phyloP scores from a whole-genome alignment of 495 filamentous ascomycete species.

The Chaetomidium leptoderma region DNA sequence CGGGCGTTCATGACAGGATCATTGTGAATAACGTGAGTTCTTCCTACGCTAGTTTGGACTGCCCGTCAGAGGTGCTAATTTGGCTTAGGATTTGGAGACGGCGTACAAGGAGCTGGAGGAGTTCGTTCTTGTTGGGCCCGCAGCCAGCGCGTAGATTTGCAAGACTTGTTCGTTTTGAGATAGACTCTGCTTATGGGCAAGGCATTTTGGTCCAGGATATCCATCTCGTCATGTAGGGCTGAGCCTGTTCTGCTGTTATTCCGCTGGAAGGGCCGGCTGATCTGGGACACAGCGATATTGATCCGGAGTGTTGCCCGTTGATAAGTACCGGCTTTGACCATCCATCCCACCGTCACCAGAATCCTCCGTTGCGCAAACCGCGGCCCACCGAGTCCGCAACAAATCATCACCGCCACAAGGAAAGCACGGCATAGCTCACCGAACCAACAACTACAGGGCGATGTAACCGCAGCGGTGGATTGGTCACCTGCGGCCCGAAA shows the following conservation, averaged over 20 bases:
- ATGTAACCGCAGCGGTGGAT: too few relatives aligned
- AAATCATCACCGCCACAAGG: too few relatives aligned
- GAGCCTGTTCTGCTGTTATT: too few relatives aligned
- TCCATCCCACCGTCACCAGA: too few relatives aligned
- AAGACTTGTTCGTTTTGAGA: not conserved
- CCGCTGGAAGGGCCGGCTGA: too few relatives aligned
- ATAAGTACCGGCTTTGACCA: too few relatives aligned
- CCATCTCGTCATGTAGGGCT: not conserved
- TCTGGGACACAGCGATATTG: not conserved
- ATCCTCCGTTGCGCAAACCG: too few relatives aligned
- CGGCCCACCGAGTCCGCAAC: too few relatives aligned
- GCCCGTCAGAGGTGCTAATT: not conserved
- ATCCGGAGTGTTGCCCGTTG: too few relatives aligned
- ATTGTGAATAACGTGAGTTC: constrained; percentile 72
- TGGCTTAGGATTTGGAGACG: constrained; percentile 59
- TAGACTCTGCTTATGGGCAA: constrained; percentile 12
- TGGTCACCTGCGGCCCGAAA: too few relatives aligned
- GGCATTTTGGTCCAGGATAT: not conserved
- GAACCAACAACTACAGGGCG: too few relatives aligned
- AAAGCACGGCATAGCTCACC: too few relatives aligned
- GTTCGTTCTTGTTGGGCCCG: constrained; percentile 46
- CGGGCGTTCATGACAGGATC: constrained; percentile 75
- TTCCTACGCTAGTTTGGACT: not conserved
- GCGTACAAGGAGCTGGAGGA: constrained; percentile 75
- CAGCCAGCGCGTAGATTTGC: constrained; percentile 1